These are phyloP conservation scores for Microsporum audouinii DNA, from an alignment of 2,329 filamentous ascomycete genomes.

Conservation along the genomic window DNA sequence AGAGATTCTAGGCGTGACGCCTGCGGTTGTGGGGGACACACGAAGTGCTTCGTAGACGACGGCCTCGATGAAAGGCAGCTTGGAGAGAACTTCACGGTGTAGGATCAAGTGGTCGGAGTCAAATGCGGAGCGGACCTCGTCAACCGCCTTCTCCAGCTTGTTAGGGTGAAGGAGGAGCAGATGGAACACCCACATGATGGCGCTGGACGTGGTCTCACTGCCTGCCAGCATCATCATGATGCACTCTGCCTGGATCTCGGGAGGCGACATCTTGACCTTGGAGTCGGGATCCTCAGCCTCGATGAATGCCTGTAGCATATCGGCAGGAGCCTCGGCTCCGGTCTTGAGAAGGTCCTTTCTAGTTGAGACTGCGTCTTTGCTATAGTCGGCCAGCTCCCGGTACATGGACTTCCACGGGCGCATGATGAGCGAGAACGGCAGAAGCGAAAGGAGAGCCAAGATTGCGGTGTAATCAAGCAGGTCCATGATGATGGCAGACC, in stretches of 20 bases:
- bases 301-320: conserved; percentile 5
- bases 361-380: background rate
- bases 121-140: conserved; percentile 1
- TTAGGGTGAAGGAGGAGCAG: conserved; percentile 2
- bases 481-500: conserved; percentile 3
- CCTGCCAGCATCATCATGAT: conserved; percentile 6
- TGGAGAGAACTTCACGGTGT: background rate
- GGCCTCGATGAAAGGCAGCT: conserved; percentile 1
- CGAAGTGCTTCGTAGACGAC: background rate
- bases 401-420: conserved; percentile 4
- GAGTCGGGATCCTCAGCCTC: conserved; percentile 5
- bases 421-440: conserved; percentile 4
- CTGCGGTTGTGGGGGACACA: conserved; percentile 3
- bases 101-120: background rate
- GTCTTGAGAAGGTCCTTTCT: background rate
- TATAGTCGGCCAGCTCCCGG: background rate
- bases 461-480: background rate
- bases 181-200: conserved; percentile 6
- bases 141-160: background rate
- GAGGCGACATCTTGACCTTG: conserved; percentile 4
- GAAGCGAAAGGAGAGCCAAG: background rate
- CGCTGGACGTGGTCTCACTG: conserved; percentile 1
- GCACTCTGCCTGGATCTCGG: conserved; percentile 3
- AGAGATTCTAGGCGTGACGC: conserved; percentile 3
- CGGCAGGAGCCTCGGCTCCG: background rate